Percentiles rank a stretch among this genome's conserved stretches.
Conservation (phyloP, 192 early-diverging fungal genomes). For the Backusella parvicylindrica region DNA sequence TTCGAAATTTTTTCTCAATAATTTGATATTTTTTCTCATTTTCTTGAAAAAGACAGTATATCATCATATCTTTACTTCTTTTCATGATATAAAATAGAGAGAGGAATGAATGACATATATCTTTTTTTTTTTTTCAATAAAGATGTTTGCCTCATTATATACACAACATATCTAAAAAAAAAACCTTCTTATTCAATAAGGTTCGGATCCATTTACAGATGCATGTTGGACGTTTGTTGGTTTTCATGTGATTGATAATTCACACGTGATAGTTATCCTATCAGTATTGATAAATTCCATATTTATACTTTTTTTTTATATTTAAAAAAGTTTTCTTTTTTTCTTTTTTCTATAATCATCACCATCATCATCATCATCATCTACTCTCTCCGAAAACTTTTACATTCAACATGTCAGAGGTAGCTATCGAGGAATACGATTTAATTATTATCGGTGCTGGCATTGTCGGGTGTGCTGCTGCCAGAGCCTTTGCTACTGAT, state of each 20-base stretch:
- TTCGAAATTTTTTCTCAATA: too few relatives aligned
- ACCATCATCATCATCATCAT: too few relatives aligned
- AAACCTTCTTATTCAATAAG: neutral
- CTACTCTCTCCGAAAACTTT: neutral
- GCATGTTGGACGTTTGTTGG: too few relatives aligned
- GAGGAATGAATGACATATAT: too few relatives aligned
- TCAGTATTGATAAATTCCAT: neutral
- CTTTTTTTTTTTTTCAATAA: too few relatives aligned
- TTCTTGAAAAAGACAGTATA: too few relatives aligned
- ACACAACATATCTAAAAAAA: too few relatives aligned
- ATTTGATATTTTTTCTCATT: too few relatives aligned
- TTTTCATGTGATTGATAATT: neutral
- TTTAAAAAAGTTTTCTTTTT: neutral
- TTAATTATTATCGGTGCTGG: constrained; percentile 91
- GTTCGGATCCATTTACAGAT: neutral
- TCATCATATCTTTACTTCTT: too few relatives aligned
- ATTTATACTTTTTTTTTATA: neutral
- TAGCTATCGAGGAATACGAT: constrained; percentile 52
- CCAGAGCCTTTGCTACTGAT: constrained; percentile 69
- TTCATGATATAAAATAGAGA: too few relatives aligned
- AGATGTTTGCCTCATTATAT: too few relatives aligned
- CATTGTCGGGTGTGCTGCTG: constrained; percentile 86
- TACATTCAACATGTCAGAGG: constrained; percentile 6
- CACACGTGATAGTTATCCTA: neutral
- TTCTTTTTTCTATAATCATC: neutral